phyloP scores from a whole-genome alignment of 208 protist genomes.

The Trypanosoma theileri region DNA sequence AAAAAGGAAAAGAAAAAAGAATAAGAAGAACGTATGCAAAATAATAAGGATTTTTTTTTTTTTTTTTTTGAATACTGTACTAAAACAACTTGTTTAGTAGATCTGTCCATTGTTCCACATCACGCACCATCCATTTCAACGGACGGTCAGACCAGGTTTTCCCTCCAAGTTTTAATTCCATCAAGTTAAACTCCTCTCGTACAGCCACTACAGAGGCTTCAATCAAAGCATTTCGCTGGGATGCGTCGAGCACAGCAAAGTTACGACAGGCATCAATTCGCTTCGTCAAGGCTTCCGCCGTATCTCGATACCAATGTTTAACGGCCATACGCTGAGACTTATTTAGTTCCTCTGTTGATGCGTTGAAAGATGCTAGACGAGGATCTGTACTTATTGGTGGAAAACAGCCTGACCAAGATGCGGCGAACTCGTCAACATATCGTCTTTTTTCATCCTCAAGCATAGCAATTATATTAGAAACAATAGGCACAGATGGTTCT shows the following conservation, averaged over 20 bases:
- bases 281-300: constrained; percentile 30
- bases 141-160: constrained; percentile 66
- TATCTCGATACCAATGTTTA: constrained; percentile 67
- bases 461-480: constrained; percentile 43
- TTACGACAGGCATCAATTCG: constrained; percentile 58
- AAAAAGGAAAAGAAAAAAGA: constrained; percentile 12
- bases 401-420: constrained; percentile 74
- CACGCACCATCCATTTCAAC: constrained; percentile 62
- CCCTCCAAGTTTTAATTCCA: constrained; percentile 49
- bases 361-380: constrained; percentile 42
- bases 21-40: constrained; percentile 1
- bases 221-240: constrained; percentile 56
- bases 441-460: constrained; percentile 56
- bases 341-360: constrained; percentile 31
- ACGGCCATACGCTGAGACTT: constrained; percentile 74
- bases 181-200: constrained; percentile 40
- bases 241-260: constrained; percentile 57
- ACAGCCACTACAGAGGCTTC: constrained; percentile 52
- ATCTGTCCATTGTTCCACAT: constrained; percentile 46
- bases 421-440: constrained; percentile 62
- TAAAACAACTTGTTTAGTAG: constrained; percentile 61
- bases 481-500: constrained; percentile 32
- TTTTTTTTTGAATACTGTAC: neutral
- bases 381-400: constrained; percentile 36
- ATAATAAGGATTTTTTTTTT: neutral